Evolutionary conservation across 495 filamentous ascomycete species (phyloP), one percentile per base, ranked within the genome.

Genomic region (Hypoxylon fragiforme): DNA sequence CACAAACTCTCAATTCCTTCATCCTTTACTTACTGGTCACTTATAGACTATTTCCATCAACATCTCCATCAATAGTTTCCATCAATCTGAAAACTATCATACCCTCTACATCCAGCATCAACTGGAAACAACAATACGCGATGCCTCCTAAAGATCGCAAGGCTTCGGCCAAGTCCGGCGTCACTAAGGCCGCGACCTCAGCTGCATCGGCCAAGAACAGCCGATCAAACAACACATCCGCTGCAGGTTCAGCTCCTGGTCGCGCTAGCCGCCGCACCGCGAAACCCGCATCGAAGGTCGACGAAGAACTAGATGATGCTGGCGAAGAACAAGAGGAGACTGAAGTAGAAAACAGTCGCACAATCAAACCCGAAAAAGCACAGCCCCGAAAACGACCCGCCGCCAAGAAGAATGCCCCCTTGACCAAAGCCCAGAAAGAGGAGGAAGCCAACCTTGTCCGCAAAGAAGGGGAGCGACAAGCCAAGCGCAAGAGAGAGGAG

Each of bases 401-500:
- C n/a, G n/a, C n/a, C n/a, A n/a, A n/a, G n/a, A n/a, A n/a, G n/a
- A n/a, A n/a, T n/a, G n/a, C n/a, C n/a, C n/a, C n/a, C n/a, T n/a
- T n/a, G n/a, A n/a, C n/a, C n/a, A n/a, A n/a, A n/a, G n/a, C n/a
- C n/a, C n/a, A n/a, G n/a, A n/a, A n/a, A n/a, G 24, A 28, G 24
- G 24, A 28, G 9, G 24, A 28, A 28, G 24, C 24, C 24, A 28
- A 28, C 24, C 5, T 28, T 28, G 9, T 28, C 24, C 24, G 24
- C 24, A n/a, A n/a, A n/a, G n/a, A n/a, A n/a, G n/a, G n/a, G n/a
- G n/a, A n/a, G n/a, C n/a, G n/a, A n/a, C n/a, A n/a, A n/a, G 32
- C 34, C 9, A 68, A 62, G 37, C 63, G 63, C 24, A 68, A 67
- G 56, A 54, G 60, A 24, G 32, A 53, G 2, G 63, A 50, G 9